Evolutionary conservation across 306 rosid species (phyloP), one percentile per base, ranked within the genome.

Genomic region (Quercus agrifolia): DNA sequence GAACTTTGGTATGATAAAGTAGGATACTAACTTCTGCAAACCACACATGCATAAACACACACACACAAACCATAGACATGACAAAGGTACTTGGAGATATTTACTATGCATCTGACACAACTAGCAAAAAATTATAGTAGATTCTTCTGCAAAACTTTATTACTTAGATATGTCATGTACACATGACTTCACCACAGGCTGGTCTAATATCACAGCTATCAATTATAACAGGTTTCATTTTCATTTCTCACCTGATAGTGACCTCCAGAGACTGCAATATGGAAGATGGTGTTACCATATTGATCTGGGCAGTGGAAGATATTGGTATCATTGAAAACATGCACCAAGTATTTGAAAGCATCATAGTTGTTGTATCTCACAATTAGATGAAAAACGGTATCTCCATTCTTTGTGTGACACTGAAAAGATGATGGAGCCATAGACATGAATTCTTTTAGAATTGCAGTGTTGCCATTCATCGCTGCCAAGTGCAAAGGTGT

Each of bases 401-500:
- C 97, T 63, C 90, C 92, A 46, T 85, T 91, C 78, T 59, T 83
- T 10, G 98, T 86, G 18, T 63, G 83, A 28, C 80, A 70, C 28
- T 82, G 80, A 76, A 91, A 87, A 30, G 97, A 84, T 4, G 85
- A 81, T 17, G 89, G 55, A 64, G 70, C 87, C 80, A 49, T 14
- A 1, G 74, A 54, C 23, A 90, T 56, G 67, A 90, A 91, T 46
- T 79, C 87, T 25, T 81, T 71, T 68, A 93, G 92, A 70, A 93
- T 80, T 5, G 85, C 44, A 66, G 81, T 85, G 71, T 75, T 83
- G 2, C 94, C 92, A 25, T 87, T 90, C 56, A 86, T 90, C 1
- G 83, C 86, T 5, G 98, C 92, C 68, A 79, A 78, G 80, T 93
- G 97, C 84, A 91, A 75, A 11, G 98, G 92, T 5, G 98, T 91